Evolutionary conservation across 2,329 filamentous ascomycete genomes (phyloP), one percentile per base, ranked within the genome.

Genomic region (Colletotrichum australisinense): DNA sequence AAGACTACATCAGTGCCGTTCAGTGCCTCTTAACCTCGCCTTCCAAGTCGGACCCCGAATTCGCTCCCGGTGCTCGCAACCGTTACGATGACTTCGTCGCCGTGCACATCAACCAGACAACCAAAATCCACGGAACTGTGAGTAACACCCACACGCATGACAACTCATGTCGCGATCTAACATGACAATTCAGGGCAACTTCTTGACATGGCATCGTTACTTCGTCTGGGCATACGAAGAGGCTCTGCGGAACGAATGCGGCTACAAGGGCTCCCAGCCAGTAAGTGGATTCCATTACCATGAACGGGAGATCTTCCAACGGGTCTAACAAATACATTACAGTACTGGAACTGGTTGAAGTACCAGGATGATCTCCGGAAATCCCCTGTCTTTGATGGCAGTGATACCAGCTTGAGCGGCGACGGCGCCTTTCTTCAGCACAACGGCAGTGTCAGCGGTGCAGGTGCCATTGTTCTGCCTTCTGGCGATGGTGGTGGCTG

Each of bases 361-460:
- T 78, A 81, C 65, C 75, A 78, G 16, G 64, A 76, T 8, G 75
- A 77, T 55, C 76, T 80, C 58, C 74, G 78, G 38, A 80, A 76
- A 75, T 83, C 80, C n/a, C 78, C 82, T 11, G 77, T 85, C 32
- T 84, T 83, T 73, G 83, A 86, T 64, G 84, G 84, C 52, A 84
- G 80, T 63, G 80, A 79, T 1, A 80, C 77, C 66, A 83, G 80
- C 16, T 77, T 85, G 75, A 81, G 81, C 16, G 82, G 83, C 19
- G 81, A 85, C 56, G 84, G 84, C 8, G 80, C 67, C 11, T 78
- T 77, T 66, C 76, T 83, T 66, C 62, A 77, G 49, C 76, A 77
- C 32, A 75, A 78, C 42, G 77, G 67, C 49, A 66, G 74, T 76
- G 53, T 73, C 26, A 73, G 75, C 46, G 64, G 57, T 26, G 74